These are phyloP conservation scores for Trichophyton benhamiae DNA, from an alignment of 2,329 filamentous ascomycete species.

Conservation along the genomic window DNA sequence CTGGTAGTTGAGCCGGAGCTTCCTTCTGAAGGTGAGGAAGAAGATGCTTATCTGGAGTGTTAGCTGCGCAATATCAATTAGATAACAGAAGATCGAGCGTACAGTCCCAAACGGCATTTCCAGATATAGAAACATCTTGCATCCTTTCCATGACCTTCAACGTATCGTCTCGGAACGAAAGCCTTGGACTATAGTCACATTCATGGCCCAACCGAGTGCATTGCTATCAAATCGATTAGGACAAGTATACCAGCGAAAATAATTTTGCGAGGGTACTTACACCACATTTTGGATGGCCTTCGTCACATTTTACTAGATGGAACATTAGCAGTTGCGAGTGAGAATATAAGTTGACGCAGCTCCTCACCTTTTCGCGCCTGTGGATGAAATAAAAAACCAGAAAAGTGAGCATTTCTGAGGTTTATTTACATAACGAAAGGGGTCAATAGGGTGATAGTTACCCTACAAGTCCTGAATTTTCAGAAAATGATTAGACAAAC, in stretches of 20 bases:
- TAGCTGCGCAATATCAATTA: slow-evolving; percentile 8
- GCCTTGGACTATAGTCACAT: slow-evolving; percentile 46
- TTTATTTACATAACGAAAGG: background rate
- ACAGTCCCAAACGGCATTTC: slow-evolving; percentile 47
- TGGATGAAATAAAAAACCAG: slow-evolving; percentile 5
- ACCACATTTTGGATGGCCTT: slow-evolving; percentile 42
- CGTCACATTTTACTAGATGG: slow-evolving; percentile 44
- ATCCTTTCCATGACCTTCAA: slow-evolving; percentile 40
- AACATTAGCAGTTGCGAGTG: slow-evolving; percentile 8
- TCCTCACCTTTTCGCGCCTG: slow-evolving; percentile 26
- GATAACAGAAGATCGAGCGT: slow-evolving; percentile 20
- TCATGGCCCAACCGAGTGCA: slow-evolving; percentile 44
- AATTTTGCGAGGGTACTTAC: slow-evolving; percentile 25
- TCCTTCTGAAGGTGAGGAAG: slow-evolving; percentile 19
- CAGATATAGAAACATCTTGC: slow-evolving; percentile 39
- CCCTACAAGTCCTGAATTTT: slow-evolving; percentile 30
- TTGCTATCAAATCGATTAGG: slow-evolving; percentile 27
- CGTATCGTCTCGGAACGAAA: slow-evolving; percentile 46
- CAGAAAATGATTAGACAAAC: slow-evolving; percentile 8
- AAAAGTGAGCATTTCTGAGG: background rate
- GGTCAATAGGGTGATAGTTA: slow-evolving; percentile 18
- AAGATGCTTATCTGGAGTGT: slow-evolving; percentile 19
- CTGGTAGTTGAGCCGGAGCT: slow-evolving; percentile 20
- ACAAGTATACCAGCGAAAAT: background rate
- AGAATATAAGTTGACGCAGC: background rate